A percentile compares a stretch with the other conserved stretches of the same genome.
Conservation (phyloP, 495 filamentous ascomycete genomes). For the Apodospora peruviana region DNA sequence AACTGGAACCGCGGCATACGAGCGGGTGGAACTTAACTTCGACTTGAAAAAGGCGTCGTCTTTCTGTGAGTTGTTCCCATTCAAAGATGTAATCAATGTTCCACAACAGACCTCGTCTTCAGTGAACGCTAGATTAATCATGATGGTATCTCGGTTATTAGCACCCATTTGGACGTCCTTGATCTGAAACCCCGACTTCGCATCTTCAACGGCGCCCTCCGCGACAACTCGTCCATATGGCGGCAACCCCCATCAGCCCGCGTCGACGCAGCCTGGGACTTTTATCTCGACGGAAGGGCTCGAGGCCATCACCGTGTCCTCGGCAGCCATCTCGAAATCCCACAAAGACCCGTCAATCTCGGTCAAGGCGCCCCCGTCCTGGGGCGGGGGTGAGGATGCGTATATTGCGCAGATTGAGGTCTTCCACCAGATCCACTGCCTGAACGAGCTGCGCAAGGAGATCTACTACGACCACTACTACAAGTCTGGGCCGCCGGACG, state of each 20-base stretch:
- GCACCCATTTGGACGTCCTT: not conserved
- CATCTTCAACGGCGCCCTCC: not conserved
- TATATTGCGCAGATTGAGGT: not conserved
- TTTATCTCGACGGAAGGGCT: not conserved
- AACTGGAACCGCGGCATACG: too few relatives aligned
- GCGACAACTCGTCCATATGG: not conserved
- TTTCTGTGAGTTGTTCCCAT: not conserved
- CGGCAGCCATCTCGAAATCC: not conserved
- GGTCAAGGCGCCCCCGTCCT: not conserved
- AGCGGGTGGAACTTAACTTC: too few relatives aligned
- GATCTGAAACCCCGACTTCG: not conserved
- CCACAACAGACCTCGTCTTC: not conserved
- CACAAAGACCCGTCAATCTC: not conserved
- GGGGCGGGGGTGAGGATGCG: not conserved
- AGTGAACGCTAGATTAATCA: not conserved
- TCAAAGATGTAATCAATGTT: too few relatives aligned
- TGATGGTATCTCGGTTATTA: not conserved
- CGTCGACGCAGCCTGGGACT: not conserved
- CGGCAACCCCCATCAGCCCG: not conserved
- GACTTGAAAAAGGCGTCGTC: not conserved
- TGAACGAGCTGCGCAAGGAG: not conserved
- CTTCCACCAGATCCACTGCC: conserved; percentile 3
- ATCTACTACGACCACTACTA: not conserved
- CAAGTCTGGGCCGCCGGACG: not conserved
- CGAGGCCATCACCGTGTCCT: not conserved